Evolutionary conservation across 108 stramenopile genomes (phyloP).

Genomic region (Cyclotella sp.): DNA sequence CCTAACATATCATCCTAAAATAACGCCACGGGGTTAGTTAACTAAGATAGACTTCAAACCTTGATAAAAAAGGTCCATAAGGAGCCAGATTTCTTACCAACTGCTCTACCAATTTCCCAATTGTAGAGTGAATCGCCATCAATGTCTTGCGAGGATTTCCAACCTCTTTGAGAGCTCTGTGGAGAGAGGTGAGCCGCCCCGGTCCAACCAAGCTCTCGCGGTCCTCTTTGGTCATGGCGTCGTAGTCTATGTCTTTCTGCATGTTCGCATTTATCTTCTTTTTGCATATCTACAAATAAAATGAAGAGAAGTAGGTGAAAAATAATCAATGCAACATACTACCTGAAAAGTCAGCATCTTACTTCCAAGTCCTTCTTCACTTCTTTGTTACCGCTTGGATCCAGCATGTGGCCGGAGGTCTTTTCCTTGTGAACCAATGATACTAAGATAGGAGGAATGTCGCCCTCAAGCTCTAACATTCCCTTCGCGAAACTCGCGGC

Average conservation of each 20-base stretch:
- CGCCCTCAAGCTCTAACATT: slow-evolving; percentile 96
- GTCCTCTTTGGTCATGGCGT: slow-evolving; percentile 66
- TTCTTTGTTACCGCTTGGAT: slow-evolving; percentile 95
- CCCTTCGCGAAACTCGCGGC: slow-evolving; percentile 91
- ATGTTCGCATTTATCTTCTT: slow-evolving; percentile 77
- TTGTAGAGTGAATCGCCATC: slow-evolving; percentile 79
- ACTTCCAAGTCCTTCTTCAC: slow-evolving; percentile 87
- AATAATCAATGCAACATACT: neutral
- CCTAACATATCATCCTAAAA: slow-evolving; percentile 76
- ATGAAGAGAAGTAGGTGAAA: neutral
- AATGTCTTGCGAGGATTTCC: slow-evolving; percentile 91
- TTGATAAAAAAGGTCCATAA: too few relatives aligned
- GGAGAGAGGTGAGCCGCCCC: slow-evolving; percentile 67
- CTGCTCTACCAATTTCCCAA: slow-evolving; percentile 85
- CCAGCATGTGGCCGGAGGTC: slow-evolving; percentile 72
- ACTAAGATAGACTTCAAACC: too few relatives aligned
- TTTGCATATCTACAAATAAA: slow-evolving; percentile 62
- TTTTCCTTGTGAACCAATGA: slow-evolving; percentile 97
- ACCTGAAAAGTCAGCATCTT: neutral
- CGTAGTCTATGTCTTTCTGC: slow-evolving; percentile 85
- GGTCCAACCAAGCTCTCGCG: slow-evolving; percentile 82
- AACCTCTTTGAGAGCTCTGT: slow-evolving; percentile 78
- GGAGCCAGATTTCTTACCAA: slow-evolving; percentile 24
- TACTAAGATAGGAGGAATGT: slow-evolving; percentile 97
- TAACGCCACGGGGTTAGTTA: too few relatives aligned